Percentiles rank a stretch among this genome's conserved stretches.
These are phyloP conservation scores for Crucibulum cyathiforme DNA, from an alignment of 1,284 basidiomycete genomes.

Conservation along the genomic window DNA sequence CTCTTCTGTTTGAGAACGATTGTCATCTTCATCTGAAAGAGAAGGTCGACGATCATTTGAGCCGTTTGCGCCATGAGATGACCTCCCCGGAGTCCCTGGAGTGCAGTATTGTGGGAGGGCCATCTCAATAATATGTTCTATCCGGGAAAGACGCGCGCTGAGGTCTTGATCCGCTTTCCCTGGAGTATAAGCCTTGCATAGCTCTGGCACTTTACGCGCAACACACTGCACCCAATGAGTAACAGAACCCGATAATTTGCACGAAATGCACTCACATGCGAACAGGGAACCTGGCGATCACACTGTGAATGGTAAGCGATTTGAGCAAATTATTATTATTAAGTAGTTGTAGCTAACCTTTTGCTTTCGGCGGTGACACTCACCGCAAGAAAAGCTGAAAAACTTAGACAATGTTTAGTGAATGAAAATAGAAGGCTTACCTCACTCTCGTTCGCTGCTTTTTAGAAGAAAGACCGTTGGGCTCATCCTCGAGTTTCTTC, in stretches of 20 bases:
- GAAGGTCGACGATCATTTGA: constrained; percentile 47
- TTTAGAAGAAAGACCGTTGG: constrained; percentile 53
- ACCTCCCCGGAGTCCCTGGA: constrained; percentile 41
- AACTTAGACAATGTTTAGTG: constrained; percentile 10
- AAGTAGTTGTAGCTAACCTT: constrained; percentile 53
- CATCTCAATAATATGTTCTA: constrained; percentile 80
- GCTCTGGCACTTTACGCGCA: constrained; percentile 81
- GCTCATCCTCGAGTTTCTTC: constrained; percentile 70
- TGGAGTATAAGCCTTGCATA: constrained; percentile 85
- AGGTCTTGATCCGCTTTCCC: constrained; percentile 84
- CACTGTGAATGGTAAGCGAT: constrained; percentile 54
- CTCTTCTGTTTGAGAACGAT: constrained; percentile 71
- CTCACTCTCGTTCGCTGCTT: constrained; percentile 80
- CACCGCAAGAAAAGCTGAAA: constrained; percentile 81
- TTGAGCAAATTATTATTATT: constrained; percentile 11
- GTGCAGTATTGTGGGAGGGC: constrained; percentile 75
- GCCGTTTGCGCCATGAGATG: constrained; percentile 36
- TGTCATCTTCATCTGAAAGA: constrained; percentile 65
- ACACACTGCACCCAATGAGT: constrained; percentile 58
- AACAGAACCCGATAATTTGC: constrained; percentile 9
- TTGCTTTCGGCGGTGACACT: constrained; percentile 84
- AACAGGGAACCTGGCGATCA: constrained; percentile 80
- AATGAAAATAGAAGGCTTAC: constrained; percentile 41
- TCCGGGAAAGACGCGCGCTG: constrained; percentile 68
- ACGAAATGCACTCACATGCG: constrained; percentile 61